phyloP scores from a whole-genome alignment of 1,284 basidiomycete genomes.

The Leccinum subrobustum region DNA sequence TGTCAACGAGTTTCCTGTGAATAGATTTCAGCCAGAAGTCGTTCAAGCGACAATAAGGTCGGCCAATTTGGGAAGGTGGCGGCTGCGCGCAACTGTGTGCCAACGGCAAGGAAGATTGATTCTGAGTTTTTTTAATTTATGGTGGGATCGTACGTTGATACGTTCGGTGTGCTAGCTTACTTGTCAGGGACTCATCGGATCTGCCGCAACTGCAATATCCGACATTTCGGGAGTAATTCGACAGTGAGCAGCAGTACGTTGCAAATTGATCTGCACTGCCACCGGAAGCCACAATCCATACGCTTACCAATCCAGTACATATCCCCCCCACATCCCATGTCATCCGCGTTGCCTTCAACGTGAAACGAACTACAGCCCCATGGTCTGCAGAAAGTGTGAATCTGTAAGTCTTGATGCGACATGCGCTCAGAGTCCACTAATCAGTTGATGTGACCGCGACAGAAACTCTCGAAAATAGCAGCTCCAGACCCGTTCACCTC shows the following conservation, averaged over 20 bases:
- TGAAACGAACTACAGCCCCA: constrained; percentile 29
- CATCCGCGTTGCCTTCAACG: constrained; percentile 1
- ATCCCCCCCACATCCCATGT: constrained; percentile 8
- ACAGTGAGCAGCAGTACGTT: background rate
- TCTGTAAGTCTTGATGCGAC: constrained; percentile 41
- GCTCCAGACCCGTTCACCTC: constrained; percentile 79
- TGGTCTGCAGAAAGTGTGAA: constrained; percentile 81
- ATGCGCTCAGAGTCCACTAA: constrained; percentile 5
- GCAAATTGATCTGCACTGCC: background rate
- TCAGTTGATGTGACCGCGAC: constrained; percentile 16
- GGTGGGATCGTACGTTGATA: background rate
- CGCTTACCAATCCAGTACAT: constrained; percentile 20
- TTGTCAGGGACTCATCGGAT: background rate
- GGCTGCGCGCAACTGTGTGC: background rate
- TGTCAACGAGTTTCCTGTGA: constrained; percentile 53
- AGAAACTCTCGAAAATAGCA: constrained; percentile 82
- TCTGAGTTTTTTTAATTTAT: background rate
- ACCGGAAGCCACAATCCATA: background rate
- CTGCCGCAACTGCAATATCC: background rate
- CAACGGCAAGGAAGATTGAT: constrained; percentile 7
- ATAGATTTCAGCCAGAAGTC: constrained; percentile 19
- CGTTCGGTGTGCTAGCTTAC: background rate
- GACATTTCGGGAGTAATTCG: background rate
- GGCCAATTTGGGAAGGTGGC: constrained; percentile 23
- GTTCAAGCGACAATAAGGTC: constrained; percentile 28